Conservation (phyloP, 2,329 filamentous ascomycete genomes). For the Trichoderma atroviride region DNA sequence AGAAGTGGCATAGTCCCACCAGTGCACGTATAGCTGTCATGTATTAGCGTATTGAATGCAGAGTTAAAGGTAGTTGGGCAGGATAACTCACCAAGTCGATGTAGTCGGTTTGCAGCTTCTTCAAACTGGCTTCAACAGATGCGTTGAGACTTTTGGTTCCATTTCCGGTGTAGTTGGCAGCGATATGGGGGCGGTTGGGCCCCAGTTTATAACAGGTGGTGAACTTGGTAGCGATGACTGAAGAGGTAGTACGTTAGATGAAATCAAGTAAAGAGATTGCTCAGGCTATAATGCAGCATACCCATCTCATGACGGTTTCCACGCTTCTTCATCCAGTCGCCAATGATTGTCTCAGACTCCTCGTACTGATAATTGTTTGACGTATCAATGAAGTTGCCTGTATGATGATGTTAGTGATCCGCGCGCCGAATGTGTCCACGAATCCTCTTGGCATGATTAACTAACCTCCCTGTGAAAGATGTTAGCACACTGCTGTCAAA, state of each 20-base stretch:
- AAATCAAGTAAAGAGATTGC: neutral
- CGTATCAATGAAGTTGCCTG: constrained; percentile 75
- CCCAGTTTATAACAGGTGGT: constrained; percentile 60
- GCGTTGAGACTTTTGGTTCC: constrained; percentile 61
- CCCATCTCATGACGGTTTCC: constrained; percentile 67
- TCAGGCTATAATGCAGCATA: constrained; percentile 35
- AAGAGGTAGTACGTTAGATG: neutral
- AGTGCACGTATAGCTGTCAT: constrained; percentile 60
- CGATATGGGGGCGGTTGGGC: constrained; percentile 46
- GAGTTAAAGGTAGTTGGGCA: too few species aligned
- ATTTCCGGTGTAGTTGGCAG: constrained; percentile 61
- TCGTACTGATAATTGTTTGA: constrained; percentile 67
- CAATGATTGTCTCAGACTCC: constrained; percentile 67
- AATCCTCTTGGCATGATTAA: neutral
- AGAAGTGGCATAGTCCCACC: constrained; percentile 70
- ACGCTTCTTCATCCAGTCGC: constrained; percentile 69
- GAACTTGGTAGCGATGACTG: constrained; percentile 71
- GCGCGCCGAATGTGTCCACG: neutral
- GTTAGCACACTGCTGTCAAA: constrained; percentile 27
- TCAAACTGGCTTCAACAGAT: constrained; percentile 59
- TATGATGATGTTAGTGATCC: neutral
- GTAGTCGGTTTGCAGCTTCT: constrained; percentile 67
- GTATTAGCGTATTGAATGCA: neutral
- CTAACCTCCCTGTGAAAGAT: constrained; percentile 34
- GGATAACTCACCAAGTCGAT: constrained; percentile 59